Base-by-base conservation (phyloP, 768 basidiomycete species). In the Hericium erinaceus region DNA sequence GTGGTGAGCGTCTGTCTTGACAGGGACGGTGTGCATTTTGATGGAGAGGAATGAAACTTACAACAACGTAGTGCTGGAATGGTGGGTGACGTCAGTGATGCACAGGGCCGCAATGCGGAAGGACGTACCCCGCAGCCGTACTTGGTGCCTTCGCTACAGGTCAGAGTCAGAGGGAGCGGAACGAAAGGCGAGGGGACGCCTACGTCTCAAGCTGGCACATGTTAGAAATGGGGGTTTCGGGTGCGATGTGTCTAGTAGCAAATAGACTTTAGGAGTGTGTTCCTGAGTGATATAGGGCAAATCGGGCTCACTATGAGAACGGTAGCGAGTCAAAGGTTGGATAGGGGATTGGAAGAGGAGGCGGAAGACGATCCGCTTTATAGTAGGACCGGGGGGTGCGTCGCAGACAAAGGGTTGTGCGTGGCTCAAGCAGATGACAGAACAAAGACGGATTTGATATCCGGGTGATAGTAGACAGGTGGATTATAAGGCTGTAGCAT, bases 71-170 rank as follows among this genome's bases (percentile, higher is more conserved):
- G 76, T 91, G 89, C 78, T 80, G 61, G 54, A 60, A 56, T 51
- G 57, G 64, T 51, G 22, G 49, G 54, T 61, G 52, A 60, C 63
- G 63, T 70, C 65, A 70, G 65, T 46, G 56, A 53, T 40, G 39
- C 53, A 52, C 48, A 39, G 60, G 24, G 24, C 39, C 60, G 60
- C 58, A 58, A 49, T 54, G 62, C 59, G 46, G 28, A 41, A 54
- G 56, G 39, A 67, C 69, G 58, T 64, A 73, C 72, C 60, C 88
- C 88, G 69, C 89, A 91, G 66, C 84, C 86, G 66, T 83, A 76
- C 73, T 83, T 82, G 60, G 79, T 83, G 61, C 85, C 88, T 77
- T 87, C 84, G 65, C 87, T 89, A 73, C 40, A 57, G 57, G 57
- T 65, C 49, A 63, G 57, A 61, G 69, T 50, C 41, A 61, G 64